Conservation (phyloP, 345 rosid species). For the Luvunga scandens region DNA sequence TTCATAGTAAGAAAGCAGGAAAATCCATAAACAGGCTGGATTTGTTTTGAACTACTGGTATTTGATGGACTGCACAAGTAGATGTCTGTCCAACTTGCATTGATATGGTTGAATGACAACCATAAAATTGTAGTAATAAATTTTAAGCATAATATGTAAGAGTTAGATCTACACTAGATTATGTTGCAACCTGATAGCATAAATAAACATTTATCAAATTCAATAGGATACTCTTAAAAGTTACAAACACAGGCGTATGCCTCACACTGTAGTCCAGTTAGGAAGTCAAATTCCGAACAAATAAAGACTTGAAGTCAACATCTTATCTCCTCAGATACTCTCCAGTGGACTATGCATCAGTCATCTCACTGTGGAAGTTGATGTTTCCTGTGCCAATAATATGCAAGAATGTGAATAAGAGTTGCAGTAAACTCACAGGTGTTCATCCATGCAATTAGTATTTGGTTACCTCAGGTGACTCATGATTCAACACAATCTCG, state of each 20-base stretch:
- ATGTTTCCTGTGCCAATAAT: conserved; percentile 16
- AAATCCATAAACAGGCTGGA: neutral
- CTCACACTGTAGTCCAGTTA: neutral
- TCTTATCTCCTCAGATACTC: neutral
- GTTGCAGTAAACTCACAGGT: neutral
- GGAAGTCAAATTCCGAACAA: neutral
- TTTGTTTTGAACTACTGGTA: neutral
- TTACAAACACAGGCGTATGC: neutral
- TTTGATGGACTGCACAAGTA: no score
- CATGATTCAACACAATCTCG: conserved; percentile 46
- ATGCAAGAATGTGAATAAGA: conserved; percentile 16
- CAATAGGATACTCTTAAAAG: neutral
- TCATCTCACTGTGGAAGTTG: conserved; percentile 11
- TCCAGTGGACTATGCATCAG: neutral
- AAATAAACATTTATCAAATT: neutral
- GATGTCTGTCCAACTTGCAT: neutral
- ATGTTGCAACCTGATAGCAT: neutral
- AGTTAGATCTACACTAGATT: neutral
- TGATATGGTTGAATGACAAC: neutral
- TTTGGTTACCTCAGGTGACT: conserved; percentile 21
- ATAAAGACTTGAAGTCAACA: conserved; percentile 6
- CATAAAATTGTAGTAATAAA: neutral
- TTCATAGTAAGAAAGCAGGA: neutral
- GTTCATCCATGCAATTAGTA: conserved; percentile 7
- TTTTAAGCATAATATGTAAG: neutral